Percentiles rank a stretch among this genome's conserved stretches.
phyloP scores from a whole-genome alignment of 2,329 filamentous ascomycete species.

The Botryotinia globosa region DNA sequence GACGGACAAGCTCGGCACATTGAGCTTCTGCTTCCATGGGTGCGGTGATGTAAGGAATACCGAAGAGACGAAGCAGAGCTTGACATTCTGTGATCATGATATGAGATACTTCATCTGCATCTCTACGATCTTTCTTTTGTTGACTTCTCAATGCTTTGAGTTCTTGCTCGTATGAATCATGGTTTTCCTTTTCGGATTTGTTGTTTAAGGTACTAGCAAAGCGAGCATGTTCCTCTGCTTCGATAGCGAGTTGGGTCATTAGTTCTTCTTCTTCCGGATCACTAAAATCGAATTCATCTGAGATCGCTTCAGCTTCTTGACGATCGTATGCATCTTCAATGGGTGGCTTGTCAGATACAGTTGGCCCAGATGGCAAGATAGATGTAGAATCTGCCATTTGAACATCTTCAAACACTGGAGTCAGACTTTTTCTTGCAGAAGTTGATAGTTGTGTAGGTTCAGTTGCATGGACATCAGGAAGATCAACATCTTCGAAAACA shows the following conservation, averaged over 20 bases:
- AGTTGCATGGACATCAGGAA: conserved; percentile 29
- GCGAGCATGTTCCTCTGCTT: conserved; percentile 89
- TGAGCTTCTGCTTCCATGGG: conserved; percentile 99
- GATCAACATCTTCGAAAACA: conserved; percentile 51
- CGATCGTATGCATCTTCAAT: conserved; percentile 29
- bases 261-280: conserved; percentile 93
- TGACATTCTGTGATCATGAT: conserved; percentile 97
- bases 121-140: conserved; percentile 92
- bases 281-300: conserved; percentile 63
- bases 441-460: conserved; percentile 12
- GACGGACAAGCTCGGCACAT: conserved; percentile 81
- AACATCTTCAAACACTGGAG: conserved; percentile 32
- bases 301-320: conserved; percentile 35
- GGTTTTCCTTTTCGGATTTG: conserved; percentile 65
- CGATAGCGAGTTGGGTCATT: conserved; percentile 77
- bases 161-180: conserved; percentile 80
- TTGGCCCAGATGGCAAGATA: conserved; percentile 8
- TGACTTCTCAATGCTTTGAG: conserved; percentile 84
- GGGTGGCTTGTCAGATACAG: conserved; percentile 2
- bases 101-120: conserved; percentile 94
- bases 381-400: conserved; percentile 22
- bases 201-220: conserved; percentile 87
- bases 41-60: conserved; percentile 92
- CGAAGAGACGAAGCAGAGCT: conserved; percentile 83
- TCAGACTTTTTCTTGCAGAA: conserved; percentile 24